phyloP scores from a whole-genome alignment of 2,329 filamentous ascomycete species.

The Trichophyton verrucosum region DNA sequence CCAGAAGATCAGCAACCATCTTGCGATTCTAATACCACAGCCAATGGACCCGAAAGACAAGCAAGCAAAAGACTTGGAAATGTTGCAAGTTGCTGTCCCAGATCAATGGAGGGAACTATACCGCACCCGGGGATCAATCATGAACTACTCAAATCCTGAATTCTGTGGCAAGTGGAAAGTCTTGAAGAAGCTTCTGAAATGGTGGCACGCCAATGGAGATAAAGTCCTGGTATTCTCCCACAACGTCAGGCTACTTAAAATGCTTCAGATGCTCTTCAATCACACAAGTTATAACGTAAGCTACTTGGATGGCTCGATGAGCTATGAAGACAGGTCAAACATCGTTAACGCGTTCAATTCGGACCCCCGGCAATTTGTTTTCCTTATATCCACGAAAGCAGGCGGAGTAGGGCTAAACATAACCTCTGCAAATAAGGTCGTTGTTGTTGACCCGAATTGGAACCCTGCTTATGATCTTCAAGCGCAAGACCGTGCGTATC shows the following conservation, averaged over 20 bases:
- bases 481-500: constrained; percentile 89
- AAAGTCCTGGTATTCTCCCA: constrained; percentile 95
- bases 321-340: constrained; percentile 67
- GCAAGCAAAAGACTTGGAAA: constrained; percentile 62
- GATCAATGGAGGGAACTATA: constrained; percentile 64
- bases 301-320: constrained; percentile 77
- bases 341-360: constrained; percentile 86
- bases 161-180: constrained; percentile 98
- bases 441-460: constrained; percentile 95
- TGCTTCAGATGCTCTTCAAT: constrained; percentile 73
- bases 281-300: constrained; percentile 83
- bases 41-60: constrained; percentile 55
- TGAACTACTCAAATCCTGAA: constrained; percentile 70
- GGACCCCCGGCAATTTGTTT: constrained; percentile 78
- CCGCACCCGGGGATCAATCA: constrained; percentile 60
- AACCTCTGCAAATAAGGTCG: constrained; percentile 93
- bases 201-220: constrained; percentile 81
- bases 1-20: constrained; percentile 82
- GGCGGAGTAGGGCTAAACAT: constrained; percentile 94
- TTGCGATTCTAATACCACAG: constrained; percentile 71
- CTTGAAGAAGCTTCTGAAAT: constrained; percentile 68
- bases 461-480: constrained; percentile 91
- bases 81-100: constrained; percentile 62
- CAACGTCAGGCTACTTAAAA: constrained; percentile 70
- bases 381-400: constrained; percentile 86